Evolutionary conservation across 352 stramenopile species (phyloP).

Genomic region (Pythium myriotylum): DNA sequence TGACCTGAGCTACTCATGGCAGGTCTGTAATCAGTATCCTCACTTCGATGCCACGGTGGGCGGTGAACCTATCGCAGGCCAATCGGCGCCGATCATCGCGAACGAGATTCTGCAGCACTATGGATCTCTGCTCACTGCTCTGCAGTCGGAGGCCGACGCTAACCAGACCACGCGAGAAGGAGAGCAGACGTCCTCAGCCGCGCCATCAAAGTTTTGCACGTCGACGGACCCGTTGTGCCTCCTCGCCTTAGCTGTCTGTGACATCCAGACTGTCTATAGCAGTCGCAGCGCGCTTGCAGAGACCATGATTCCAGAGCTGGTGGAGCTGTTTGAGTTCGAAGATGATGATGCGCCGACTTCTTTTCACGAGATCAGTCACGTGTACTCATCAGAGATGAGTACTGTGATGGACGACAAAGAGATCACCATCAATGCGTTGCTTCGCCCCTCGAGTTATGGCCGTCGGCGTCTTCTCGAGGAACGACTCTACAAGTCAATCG

Average conservation of each 20-base stretch:
- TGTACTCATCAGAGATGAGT: background rate
- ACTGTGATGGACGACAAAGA: conserved; percentile 8
- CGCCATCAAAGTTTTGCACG: conserved; percentile 48
- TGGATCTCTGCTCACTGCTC: conserved; percentile 54
- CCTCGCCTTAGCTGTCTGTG: conserved; percentile 72
- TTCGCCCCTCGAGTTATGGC: conserved; percentile 42
- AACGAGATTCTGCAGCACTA: conserved; percentile 85
- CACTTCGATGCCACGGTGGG: conserved; percentile 34
- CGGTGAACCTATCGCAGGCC: conserved; percentile 46
- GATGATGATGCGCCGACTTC: conserved; percentile 50
- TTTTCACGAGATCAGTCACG: conserved; percentile 11
- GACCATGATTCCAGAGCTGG: conserved; percentile 60
- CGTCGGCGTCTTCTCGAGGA: conserved; percentile 20
- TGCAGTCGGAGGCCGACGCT: conserved; percentile 36
- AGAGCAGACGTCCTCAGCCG: too few relatives aligned
- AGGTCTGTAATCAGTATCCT: conserved; percentile 69
- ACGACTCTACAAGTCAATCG: conserved; percentile 18
- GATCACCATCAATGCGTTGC: conserved; percentile 39
- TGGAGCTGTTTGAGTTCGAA: conserved; percentile 79
- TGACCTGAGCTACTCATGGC: conserved; percentile 74
- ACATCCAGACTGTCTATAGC: conserved; percentile 79
- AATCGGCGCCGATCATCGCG: conserved; percentile 62
- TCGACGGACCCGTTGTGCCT: conserved; percentile 58
- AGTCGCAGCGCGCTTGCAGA: conserved; percentile 76
- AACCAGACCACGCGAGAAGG: background rate